phyloP scores from a whole-genome alignment of 805 yeast genomes.

The Metschnikowia lochheadii region DNA sequence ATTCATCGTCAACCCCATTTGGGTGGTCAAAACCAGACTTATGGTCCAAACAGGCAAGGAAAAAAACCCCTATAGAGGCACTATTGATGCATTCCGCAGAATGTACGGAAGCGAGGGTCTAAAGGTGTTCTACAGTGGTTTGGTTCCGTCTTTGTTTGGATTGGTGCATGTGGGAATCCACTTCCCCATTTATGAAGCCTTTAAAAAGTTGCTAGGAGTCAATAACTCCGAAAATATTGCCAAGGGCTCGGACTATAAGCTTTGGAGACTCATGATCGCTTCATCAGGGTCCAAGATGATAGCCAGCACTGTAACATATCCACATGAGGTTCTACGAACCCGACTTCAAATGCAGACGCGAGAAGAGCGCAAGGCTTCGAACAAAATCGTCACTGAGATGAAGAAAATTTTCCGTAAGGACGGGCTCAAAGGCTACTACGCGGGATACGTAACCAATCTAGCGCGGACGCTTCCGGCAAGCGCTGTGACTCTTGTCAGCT shows the following conservation, averaged over 20 bases:
- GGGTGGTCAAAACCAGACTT: constrained; percentile 95
- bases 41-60: constrained; percentile 71
- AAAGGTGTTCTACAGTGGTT: constrained; percentile 79
- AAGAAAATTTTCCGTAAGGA: constrained; percentile 52
- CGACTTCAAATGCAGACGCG: constrained; percentile 68
- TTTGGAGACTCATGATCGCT: constrained; percentile 45
- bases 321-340: constrained; percentile 92
- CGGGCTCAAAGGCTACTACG: constrained; percentile 79
- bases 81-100: constrained; percentile 75
- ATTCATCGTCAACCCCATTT: constrained; percentile 84
- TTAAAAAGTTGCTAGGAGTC: constrained; percentile 44
- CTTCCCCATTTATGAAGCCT: constrained; percentile 86
- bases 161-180: constrained; percentile 92
- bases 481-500: constrained; percentile 91
- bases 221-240: constrained; percentile 12
- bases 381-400: constrained; percentile 29
- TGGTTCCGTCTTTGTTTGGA: constrained; percentile 87
- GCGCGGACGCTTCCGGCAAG: constrained; percentile 91
- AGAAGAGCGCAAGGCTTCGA: constrained; percentile 20
- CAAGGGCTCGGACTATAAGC: constrained; percentile 10
- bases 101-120: constrained; percentile 82
- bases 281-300: constrained; percentile 81
- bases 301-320: constrained; percentile 86
- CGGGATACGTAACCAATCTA: constrained; percentile 83
- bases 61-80: constrained; percentile 57